A percentile compares a stretch with the other conserved stretches of the same genome.
These are phyloP conservation scores for Pichia sp. DNA, from an alignment of 1,139 yeast genomes.

Conservation along the genomic window DNA sequence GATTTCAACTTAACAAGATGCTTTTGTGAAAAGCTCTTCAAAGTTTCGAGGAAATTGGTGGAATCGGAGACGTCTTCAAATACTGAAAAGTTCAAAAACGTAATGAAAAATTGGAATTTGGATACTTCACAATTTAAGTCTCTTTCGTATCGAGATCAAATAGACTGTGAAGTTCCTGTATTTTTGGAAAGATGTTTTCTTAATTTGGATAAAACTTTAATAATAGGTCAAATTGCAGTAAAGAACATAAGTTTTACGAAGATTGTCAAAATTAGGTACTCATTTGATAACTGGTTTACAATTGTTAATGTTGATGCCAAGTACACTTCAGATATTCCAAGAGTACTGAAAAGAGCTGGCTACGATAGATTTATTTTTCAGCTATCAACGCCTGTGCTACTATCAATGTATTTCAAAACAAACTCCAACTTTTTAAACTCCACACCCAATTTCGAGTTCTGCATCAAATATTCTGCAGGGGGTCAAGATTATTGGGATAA, in stretches of 20 bases:
- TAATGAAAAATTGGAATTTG: constrained; percentile 47
- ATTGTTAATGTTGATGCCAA: constrained; percentile 64
- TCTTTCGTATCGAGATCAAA: constrained; percentile 36
- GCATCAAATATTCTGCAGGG: constrained; percentile 53
- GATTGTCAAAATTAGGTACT: constrained; percentile 58
- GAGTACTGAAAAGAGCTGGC: constrained; percentile 44
- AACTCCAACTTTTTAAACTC: constrained; percentile 14
- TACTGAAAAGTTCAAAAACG: constrained; percentile 20
- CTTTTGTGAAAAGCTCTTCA: constrained; percentile 16
- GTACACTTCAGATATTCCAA: constrained; percentile 59
- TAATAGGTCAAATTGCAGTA: constrained; percentile 73
- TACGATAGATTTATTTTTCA: constrained; percentile 59
- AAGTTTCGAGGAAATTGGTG: constrained; percentile 27
- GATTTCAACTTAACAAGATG: background rate
- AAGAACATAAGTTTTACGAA: constrained; percentile 64
- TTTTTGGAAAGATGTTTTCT: constrained; percentile 65
- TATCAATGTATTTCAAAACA: constrained; percentile 24
- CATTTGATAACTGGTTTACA: constrained; percentile 71
- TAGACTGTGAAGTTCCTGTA: constrained; percentile 45
- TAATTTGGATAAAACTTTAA: constrained; percentile 51
- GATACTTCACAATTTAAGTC: constrained; percentile 33
- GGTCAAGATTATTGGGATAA: constrained; percentile 74
- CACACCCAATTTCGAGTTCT: constrained; percentile 42
- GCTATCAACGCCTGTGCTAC: constrained; percentile 39
- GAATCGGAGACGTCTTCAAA: constrained; percentile 14